phyloP scores from a whole-genome alignment of 257 asterid species.

The Hygrophila difformis region DNA sequence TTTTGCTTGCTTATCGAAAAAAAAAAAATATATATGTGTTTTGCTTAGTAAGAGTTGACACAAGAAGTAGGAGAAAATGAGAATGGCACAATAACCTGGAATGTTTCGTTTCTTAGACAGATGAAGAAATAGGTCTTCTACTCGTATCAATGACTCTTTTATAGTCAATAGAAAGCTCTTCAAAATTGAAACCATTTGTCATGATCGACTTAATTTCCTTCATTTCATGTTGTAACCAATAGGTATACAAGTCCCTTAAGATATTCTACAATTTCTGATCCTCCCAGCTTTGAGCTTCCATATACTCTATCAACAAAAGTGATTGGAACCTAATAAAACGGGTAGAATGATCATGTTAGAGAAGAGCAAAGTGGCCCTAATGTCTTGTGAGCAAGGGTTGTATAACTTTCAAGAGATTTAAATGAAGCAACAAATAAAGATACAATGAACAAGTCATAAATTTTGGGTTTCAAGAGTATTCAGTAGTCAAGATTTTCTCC shows the following conservation, averaged over 20 bases:
- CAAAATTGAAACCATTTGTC: constrained; percentile 6
- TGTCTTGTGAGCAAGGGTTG: too few species aligned
- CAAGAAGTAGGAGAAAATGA: too few species aligned
- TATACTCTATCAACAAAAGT: constrained; percentile 91
- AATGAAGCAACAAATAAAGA: too few species aligned
- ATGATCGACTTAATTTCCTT: constrained; percentile 10
- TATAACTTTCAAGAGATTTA: too few species aligned
- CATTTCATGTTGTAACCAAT: constrained; percentile 61
- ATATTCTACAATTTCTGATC: constrained; percentile 92
- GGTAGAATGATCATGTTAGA: neutral
- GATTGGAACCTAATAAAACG: constrained; percentile 63
- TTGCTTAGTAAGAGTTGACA: too few species aligned
- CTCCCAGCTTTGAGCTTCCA: constrained; percentile 93
- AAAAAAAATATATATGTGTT: too few species aligned
- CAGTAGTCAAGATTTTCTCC: too few species aligned
- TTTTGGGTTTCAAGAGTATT: neutral
- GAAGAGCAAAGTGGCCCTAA: too few species aligned
- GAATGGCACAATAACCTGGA: too few species aligned
- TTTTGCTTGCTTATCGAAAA: too few species aligned
- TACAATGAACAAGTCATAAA: neutral
- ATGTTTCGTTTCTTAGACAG: constrained; percentile 1
- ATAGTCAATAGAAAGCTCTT: neutral
- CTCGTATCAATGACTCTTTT: constrained; percentile 7
- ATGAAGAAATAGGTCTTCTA: constrained; percentile 3
- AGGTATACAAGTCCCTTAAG: constrained; percentile 85